Evolutionary conservation across 2,329 filamentous ascomycete genomes (phyloP).

Genomic region (Blumeria hordei): DNA sequence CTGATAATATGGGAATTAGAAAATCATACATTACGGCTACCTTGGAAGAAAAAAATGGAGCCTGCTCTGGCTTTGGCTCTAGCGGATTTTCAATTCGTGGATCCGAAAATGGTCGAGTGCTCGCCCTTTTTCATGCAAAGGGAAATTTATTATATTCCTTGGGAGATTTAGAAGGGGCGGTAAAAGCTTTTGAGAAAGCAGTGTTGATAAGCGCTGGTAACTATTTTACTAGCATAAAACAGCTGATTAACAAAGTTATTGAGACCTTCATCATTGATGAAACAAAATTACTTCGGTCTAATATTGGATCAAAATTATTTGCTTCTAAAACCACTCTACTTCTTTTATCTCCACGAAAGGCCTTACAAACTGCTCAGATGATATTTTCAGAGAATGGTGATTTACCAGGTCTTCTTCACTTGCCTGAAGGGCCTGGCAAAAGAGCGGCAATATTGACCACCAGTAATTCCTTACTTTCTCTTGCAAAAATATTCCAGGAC

Average conservation of each 20-base stretch:
- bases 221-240: constrained; percentile 43
- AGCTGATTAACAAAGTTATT: constrained; percentile 58
- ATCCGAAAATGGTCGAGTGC: constrained; percentile 72
- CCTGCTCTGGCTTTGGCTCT: constrained; percentile 33
- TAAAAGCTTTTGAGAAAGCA: constrained; percentile 80
- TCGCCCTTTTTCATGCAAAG: constrained; percentile 88
- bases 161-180: constrained; percentile 58
- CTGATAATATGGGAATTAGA: constrained; percentile 8
- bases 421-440: constrained; percentile 45
- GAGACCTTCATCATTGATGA: constrained; percentile 33
- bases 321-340: constrained; percentile 25
- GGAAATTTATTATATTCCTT: constrained; percentile 93
- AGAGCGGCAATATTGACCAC: constrained; percentile 76
- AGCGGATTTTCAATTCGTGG: constrained; percentile 71
- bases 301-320: constrained; percentile 4
- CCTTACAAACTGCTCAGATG: constrained; percentile 56
- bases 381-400: constrained; percentile 57
- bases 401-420: constrained; percentile 53
- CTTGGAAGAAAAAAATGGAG: constrained; percentile 7
- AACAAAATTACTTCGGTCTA: constrained; percentile 15
- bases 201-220: constrained; percentile 69
- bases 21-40: background rate
- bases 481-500: constrained; percentile 96
- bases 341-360: constrained; percentile 60
- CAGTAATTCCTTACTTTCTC: constrained; percentile 78